Conservation (phyloP, 164 flowering plant genomes). For the Macadamia tetraphylla region DNA sequence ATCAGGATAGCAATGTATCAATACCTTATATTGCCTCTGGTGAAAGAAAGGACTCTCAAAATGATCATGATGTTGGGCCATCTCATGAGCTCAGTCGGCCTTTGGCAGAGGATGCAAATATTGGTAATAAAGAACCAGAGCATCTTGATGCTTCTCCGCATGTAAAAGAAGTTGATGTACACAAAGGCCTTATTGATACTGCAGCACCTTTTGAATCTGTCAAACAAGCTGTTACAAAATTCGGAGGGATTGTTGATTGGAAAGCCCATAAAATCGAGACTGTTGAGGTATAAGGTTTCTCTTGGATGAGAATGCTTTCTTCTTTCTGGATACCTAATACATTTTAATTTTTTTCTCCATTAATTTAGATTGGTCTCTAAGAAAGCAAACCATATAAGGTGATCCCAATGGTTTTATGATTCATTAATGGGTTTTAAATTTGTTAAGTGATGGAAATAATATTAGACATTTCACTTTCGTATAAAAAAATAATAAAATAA, state of each 20-base stretch:
- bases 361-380: not conserved
- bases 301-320: not conserved
- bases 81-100: slow-evolving; percentile 20
- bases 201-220: slow-evolving; percentile 92
- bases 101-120: slow-evolving; percentile 12
- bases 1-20: slow-evolving; percentile 8
- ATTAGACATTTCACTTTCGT: not conserved
- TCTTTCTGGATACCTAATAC: not conserved
- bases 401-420: not conserved
- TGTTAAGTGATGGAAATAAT: not conserved
- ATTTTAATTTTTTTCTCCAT: not conserved
- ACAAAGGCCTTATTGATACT: slow-evolving; percentile 62
- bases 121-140: slow-evolving; percentile 14
- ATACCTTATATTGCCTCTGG: slow-evolving; percentile 7
- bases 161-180: slow-evolving; percentile 17
- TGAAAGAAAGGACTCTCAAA: slow-evolving; percentile 9
- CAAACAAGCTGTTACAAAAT: slow-evolving; percentile 82
- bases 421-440: not conserved
- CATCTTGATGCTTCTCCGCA: slow-evolving; percentile 12
- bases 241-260: slow-evolving; percentile 94
- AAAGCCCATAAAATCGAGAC: slow-evolving; percentile 81
- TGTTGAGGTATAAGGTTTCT: slow-evolving; percentile 51
- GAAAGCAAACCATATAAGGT: not conserved
- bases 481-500: too few species aligned
- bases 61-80: slow-evolving; percentile 6